These are phyloP conservation scores for Penicillium sp. DNA, from an alignment of 2,329 filamentous ascomycete species.

Conservation along the genomic window DNA sequence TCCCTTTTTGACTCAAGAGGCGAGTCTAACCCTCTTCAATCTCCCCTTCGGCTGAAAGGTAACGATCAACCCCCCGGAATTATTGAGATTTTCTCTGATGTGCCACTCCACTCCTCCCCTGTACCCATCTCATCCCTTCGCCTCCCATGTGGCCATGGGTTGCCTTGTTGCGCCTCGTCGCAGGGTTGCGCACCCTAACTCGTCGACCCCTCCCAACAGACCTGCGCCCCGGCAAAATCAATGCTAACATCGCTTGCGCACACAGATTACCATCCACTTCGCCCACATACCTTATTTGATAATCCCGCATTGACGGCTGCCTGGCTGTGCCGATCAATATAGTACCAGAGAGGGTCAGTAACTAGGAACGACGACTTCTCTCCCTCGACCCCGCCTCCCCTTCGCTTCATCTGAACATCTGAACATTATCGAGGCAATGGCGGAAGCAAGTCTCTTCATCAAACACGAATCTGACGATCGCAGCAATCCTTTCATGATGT, in stretches of 20 bases:
- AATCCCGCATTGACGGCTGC: conserved; percentile 15
- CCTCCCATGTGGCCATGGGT: neutral
- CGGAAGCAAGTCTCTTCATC: conserved; percentile 64
- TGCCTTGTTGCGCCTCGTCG: conserved; percentile 22
- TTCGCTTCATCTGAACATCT: conserved; percentile 7
- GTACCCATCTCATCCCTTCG: neutral
- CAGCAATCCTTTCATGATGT: conserved; percentile 56
- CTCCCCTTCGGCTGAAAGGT: neutral
- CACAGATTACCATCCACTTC: conserved; percentile 9
- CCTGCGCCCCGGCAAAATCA: conserved; percentile 2
- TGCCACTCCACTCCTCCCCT: conserved; percentile 1
- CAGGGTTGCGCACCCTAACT: conserved; percentile 7
- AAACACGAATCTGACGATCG: conserved; percentile 71
- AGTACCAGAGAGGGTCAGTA: conserved; percentile 26
- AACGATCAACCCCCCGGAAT: neutral
- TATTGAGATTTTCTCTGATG: neutral
- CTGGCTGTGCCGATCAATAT: conserved; percentile 12
- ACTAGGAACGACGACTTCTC: conserved; percentile 11
- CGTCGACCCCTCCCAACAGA: conserved; percentile 13
- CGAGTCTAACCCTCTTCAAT: neutral
- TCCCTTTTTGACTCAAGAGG: neutral
- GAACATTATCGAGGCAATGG: conserved; percentile 46
- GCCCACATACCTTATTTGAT: conserved; percentile 8
- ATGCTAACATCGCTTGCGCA: conserved; percentile 13
- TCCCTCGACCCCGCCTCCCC: conserved; percentile 15